A percentile compares a stretch with the other conserved stretches of the same genome.
These are phyloP conservation scores for Didymellaceae sp. DNA, from an alignment of 2,329 filamentous ascomycete genomes.

Conservation along the genomic window DNA sequence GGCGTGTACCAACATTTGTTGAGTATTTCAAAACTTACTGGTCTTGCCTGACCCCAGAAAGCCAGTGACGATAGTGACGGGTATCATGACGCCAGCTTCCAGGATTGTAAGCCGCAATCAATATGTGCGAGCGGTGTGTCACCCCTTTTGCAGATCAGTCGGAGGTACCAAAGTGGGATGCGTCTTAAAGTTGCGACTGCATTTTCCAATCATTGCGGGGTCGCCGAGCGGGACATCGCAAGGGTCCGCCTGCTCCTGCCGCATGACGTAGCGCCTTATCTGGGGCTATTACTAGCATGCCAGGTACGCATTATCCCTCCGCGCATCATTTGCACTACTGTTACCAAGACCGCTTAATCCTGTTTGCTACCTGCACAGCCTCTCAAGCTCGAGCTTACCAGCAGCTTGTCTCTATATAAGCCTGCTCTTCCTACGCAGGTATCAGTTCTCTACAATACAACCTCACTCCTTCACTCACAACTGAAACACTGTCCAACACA, in stretches of 20 bases:
- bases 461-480: slow-evolving; percentile 11
- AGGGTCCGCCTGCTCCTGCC: neutral
- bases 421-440: slow-evolving; percentile 3
- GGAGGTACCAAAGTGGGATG: slow-evolving; percentile 10
- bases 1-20: slow-evolving; percentile 11
- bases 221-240: slow-evolving; percentile 4
- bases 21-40: slow-evolving; percentile 50
- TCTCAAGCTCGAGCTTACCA: slow-evolving; percentile 15
- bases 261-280: slow-evolving; percentile 13
- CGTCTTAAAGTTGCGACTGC: slow-evolving; percentile 11
- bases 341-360: slow-evolving; percentile 15
- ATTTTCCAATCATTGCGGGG: slow-evolving; percentile 18
- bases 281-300: neutral
- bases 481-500: slow-evolving; percentile 5
- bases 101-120: neutral
- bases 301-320: slow-evolving; percentile 15
- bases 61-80: slow-evolving; percentile 93
- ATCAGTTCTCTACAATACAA: neutral
- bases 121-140: slow-evolving; percentile 1
- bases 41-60: slow-evolving; percentile 97
- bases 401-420: slow-evolving; percentile 11
- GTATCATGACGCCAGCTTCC: slow-evolving; percentile 59
- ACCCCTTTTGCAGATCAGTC: slow-evolving; percentile 6
- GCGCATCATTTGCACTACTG: slow-evolving; percentile 16
- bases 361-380: slow-evolving; percentile 14